Base-by-base conservation (phyloP, 1,139 yeast species). In the Yamadazyma aaseri region DNA sequence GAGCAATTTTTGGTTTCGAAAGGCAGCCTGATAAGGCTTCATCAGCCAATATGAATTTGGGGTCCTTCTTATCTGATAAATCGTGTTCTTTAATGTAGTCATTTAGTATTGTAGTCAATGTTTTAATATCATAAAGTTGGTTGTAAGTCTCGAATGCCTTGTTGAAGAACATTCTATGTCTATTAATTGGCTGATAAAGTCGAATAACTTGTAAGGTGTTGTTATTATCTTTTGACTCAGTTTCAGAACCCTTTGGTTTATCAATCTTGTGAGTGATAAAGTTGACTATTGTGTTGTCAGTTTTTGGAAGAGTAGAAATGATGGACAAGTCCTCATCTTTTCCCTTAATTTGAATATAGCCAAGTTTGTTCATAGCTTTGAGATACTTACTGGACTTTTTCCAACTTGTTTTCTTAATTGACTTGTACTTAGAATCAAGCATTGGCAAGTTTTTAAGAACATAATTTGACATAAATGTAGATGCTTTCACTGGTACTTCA, bases 341-440 rank as follows among this genome's bases (percentile, higher is more conserved):
- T 8, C 92, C 95, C 47, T 86, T 86, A 11, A 81, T 59, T 35
- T 74, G 75, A 17, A 86, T 45, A 38, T 81, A 75, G 1, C 78
- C 77, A 32, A 72, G 70, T 52, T 87, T 90, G 44, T 85, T 95
- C 81, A 89, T 86, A 4, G 84, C 80, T 52, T 87, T 90, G 36
- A 90, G 63, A 50, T 81, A 87, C 56, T 89, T 90, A 14, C 90
- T 73, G 1, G 94, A 79, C 53, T 92, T 92, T 56, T 85, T 89
- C 95, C 95, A 90, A 3, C 90, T 77, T 0, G 96, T 81, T 49
- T 79, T 82, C 57, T 89, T 90, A 49, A 92, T 75, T 40, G 75
- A 79, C 28, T 86, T 74, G 29, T 68, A 69, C n/a, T 60, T 57
- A 1, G 73, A 56, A 43, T 76, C 77, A 27, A 67, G 50, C 10